A percentile compares a stretch with the other conserved stretches of the same genome.
These are phyloP conservation scores for Spergularia azorica DNA, from an alignment of 179 eudicot genomes.

Conservation along the genomic window DNA sequence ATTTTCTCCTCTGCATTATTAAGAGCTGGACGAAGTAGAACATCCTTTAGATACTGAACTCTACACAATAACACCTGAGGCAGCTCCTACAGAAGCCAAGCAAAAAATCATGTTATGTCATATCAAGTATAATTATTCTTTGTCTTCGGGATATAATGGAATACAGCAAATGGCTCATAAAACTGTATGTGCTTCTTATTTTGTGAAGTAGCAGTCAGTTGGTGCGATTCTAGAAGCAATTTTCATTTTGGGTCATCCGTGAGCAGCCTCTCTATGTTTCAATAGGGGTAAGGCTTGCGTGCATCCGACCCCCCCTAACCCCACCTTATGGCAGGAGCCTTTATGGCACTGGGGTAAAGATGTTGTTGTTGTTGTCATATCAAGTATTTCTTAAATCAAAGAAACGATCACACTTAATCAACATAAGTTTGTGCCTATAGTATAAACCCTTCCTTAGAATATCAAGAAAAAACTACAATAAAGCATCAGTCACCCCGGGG, in stretches of 20 bases:
- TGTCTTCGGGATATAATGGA: too few species aligned
- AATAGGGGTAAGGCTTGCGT: too few species aligned
- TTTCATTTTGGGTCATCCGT: too few species aligned
- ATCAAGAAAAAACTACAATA: background rate
- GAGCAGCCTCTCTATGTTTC: too few species aligned
- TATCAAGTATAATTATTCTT: too few species aligned
- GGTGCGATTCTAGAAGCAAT: too few species aligned
- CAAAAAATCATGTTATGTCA: slow-evolving; percentile 5
- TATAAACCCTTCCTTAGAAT: background rate
- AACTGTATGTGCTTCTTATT: too few species aligned
- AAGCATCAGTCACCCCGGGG: background rate
- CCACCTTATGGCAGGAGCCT: too few species aligned
- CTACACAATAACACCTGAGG: slow-evolving; percentile 78
- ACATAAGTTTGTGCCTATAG: slow-evolving; percentile 3
- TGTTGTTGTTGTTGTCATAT: background rate
- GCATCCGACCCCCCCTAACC: too few species aligned
- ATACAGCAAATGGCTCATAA: too few species aligned
- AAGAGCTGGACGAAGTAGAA: slow-evolving; percentile 84
- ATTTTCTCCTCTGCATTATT: slow-evolving; percentile 76
- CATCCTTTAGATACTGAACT: slow-evolving; percentile 82
- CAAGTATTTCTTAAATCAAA: slow-evolving; percentile 5
- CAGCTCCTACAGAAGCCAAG: slow-evolving; percentile 58
- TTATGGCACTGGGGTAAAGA: too few species aligned
- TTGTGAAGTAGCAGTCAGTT: too few species aligned
- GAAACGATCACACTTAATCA: background rate